A percentile compares a stretch with the other conserved stretches of the same genome.
Evolutionary conservation across 805 yeast genomes (phyloP).

Genomic region (Kuraishia capsulata): DNA sequence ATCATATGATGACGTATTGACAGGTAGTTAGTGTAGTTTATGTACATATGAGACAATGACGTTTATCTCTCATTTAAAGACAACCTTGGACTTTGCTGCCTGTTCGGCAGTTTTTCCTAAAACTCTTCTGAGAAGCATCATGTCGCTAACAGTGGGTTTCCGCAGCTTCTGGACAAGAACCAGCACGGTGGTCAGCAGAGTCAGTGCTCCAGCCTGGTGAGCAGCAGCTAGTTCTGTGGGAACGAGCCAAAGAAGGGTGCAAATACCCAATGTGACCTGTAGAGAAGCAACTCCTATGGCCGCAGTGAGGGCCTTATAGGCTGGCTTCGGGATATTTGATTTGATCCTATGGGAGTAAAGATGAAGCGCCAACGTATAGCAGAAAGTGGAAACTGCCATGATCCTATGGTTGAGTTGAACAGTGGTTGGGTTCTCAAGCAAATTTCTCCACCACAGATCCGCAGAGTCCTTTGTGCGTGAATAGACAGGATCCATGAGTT

Average conservation of each 20-base stretch:
- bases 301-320: slow-evolving; percentile 48
- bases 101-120: slow-evolving; percentile 9
- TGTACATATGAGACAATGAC: too few relatives aligned
- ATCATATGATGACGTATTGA: too few relatives aligned
- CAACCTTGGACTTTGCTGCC: neutral
- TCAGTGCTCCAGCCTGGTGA: slow-evolving; percentile 96
- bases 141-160: slow-evolving; percentile 34
- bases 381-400: slow-evolving; percentile 75
- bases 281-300: slow-evolving; percentile 77
- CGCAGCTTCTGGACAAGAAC: slow-evolving; percentile 49
- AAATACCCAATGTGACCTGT: slow-evolving; percentile 82
- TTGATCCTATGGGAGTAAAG: slow-evolving; percentile 53
- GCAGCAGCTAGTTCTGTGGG: slow-evolving; percentile 91
- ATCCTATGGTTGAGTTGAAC: slow-evolving; percentile 89
- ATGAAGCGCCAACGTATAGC: slow-evolving; percentile 61
- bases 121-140: slow-evolving; percentile 18
- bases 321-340: slow-evolving; percentile 42
- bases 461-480: slow-evolving; percentile 58
- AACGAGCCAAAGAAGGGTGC: slow-evolving; percentile 78
- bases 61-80: neutral
- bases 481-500: slow-evolving; percentile 67
- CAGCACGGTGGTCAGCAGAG: slow-evolving; percentile 73
- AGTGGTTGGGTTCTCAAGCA: slow-evolving; percentile 91
- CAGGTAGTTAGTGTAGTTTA: too few relatives aligned
- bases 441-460: slow-evolving; percentile 85